Conservation (phyloP, 2,329 filamentous ascomycete species). For the Penicillium corylophilum region DNA sequence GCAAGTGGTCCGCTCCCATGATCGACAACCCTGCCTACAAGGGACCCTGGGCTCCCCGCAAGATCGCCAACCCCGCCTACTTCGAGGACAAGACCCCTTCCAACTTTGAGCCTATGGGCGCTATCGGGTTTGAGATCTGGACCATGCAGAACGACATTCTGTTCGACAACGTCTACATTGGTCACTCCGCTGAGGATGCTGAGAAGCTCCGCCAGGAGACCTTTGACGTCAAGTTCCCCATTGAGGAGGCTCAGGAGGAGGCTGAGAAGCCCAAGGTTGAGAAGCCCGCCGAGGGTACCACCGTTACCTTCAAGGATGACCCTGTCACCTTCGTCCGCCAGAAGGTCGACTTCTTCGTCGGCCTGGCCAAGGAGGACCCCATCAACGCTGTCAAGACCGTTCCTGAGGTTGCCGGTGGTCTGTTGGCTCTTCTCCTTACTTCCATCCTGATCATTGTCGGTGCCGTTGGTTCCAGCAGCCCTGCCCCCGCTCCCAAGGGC, state of each 20-base stretch:
- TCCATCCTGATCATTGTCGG: slow-evolving; percentile 69
- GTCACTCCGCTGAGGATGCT: slow-evolving; percentile 91
- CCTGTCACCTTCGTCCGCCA: slow-evolving; percentile 83
- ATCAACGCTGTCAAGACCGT: slow-evolving; percentile 83
- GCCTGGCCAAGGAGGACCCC: slow-evolving; percentile 78
- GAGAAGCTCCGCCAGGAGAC: slow-evolving; percentile 85
- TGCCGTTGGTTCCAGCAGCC: slow-evolving; percentile 62
- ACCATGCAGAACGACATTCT: slow-evolving; percentile 99
- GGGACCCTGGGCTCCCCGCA: slow-evolving; percentile 88
- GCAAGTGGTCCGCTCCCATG: slow-evolving; percentile 90
- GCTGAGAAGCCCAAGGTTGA: slow-evolving; percentile 77
- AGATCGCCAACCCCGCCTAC: slow-evolving; percentile 95
- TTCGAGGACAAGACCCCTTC: slow-evolving; percentile 96
- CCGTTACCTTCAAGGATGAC: slow-evolving; percentile 84
- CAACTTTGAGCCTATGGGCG: slow-evolving; percentile 95
- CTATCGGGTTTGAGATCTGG: slow-evolving; percentile 97
- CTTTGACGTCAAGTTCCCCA: slow-evolving; percentile 80
- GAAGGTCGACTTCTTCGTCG: slow-evolving; percentile 89
- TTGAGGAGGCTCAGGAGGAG: slow-evolving; percentile 78
- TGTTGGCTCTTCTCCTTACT: slow-evolving; percentile 69
- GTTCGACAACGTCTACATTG: slow-evolving; percentile 99
- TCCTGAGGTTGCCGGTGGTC: slow-evolving; percentile 82
- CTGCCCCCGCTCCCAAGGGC: slow-evolving; percentile 64
- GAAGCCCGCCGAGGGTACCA: slow-evolving; percentile 61
- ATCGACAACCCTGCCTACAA: slow-evolving; percentile 99